phyloP scores from a whole-genome alignment of 1,139 yeast genomes.

The Yamadazyma jaroonii region DNA sequence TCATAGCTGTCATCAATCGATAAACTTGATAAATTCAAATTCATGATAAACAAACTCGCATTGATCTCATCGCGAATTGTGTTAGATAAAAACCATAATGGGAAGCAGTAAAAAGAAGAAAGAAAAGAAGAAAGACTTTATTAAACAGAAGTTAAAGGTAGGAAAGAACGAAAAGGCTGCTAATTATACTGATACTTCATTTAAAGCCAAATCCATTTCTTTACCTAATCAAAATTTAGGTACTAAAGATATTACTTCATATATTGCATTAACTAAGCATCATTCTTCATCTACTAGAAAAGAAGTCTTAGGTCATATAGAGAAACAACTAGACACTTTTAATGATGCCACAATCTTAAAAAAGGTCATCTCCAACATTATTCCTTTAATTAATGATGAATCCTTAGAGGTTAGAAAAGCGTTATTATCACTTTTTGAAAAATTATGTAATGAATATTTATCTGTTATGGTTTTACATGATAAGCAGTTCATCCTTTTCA shows the following conservation, averaged over 20 bases:
- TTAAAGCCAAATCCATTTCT: conserved; percentile 70
- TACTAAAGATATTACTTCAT: conserved; percentile 48
- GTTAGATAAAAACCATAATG: conserved; percentile 30
- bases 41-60: conserved; percentile 8
- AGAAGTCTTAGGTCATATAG: conserved; percentile 59
- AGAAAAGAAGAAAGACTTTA: conserved; percentile 72
- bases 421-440: conserved; percentile 49
- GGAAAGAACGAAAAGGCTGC: conserved; percentile 78
- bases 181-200: conserved; percentile 82
- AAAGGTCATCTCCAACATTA: conserved; percentile 52
- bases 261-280: conserved; percentile 70
- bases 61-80: conserved; percentile 3
- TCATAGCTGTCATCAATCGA: conserved; percentile 11
- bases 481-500: conserved; percentile 62
- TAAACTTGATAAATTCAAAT: conserved; percentile 12
- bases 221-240: conserved; percentile 55
- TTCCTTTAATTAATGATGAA: conserved; percentile 62
- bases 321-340: conserved; percentile 38
- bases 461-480: conserved; percentile 67
- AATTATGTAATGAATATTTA: conserved; percentile 49
- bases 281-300: conserved; percentile 72
- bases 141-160: conserved; percentile 78
- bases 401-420: conserved; percentile 64
- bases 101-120: conserved; percentile 58
- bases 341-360: conserved; percentile 53